Percentiles rank a stretch among this genome's conserved stretches.
phyloP scores from a whole-genome alignment of 495 filamentous ascomycete species.

The Aspergillus baeticus region DNA sequence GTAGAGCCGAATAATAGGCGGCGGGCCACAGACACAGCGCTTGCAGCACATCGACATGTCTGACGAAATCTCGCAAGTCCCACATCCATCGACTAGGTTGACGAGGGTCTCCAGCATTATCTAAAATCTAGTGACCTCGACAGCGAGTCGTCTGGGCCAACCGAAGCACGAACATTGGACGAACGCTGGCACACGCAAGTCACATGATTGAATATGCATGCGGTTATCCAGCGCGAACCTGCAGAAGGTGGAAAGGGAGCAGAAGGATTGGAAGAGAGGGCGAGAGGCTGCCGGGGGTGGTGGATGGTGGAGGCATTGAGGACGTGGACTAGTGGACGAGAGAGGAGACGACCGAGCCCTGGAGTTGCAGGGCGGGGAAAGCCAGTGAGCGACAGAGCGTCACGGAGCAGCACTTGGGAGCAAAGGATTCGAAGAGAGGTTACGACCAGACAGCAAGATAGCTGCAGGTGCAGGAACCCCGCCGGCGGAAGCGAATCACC shows the following conservation, averaged over 20 bases:
- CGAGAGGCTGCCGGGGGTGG: constrained; percentile 7
- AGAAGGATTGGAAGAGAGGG: constrained; percentile 26
- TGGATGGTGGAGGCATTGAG: background rate
- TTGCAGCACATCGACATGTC: constrained; percentile 25
- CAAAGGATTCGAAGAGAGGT: constrained; percentile 8
- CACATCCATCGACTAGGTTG: constrained; percentile 21
- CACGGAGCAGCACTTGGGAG: constrained; percentile 6
- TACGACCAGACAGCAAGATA: constrained; percentile 21
- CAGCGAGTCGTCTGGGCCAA: constrained; percentile 16
- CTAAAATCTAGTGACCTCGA: constrained; percentile 7
- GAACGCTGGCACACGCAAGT: constrained; percentile 25
- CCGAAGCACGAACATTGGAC: constrained; percentile 19
- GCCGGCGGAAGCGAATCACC: constrained; percentile 20
- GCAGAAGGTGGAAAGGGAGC: constrained; percentile 26
- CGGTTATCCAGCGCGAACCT: constrained; percentile 40
- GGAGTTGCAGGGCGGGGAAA: constrained; percentile 7
- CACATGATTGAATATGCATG: constrained; percentile 44
- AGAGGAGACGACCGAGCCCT: too few relatives aligned
- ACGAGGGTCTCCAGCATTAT: constrained; percentile 19
- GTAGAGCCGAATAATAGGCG: constrained; percentile 10
- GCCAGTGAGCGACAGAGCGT: constrained; percentile 5
- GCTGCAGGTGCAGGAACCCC: constrained; percentile 24
- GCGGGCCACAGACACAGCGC: constrained; percentile 21
- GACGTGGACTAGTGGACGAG: background rate
- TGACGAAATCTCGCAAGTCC: constrained; percentile 28